Base-by-base conservation (phyloP, 257 asterid genomes). In the Fraxinus anomala region DNA sequence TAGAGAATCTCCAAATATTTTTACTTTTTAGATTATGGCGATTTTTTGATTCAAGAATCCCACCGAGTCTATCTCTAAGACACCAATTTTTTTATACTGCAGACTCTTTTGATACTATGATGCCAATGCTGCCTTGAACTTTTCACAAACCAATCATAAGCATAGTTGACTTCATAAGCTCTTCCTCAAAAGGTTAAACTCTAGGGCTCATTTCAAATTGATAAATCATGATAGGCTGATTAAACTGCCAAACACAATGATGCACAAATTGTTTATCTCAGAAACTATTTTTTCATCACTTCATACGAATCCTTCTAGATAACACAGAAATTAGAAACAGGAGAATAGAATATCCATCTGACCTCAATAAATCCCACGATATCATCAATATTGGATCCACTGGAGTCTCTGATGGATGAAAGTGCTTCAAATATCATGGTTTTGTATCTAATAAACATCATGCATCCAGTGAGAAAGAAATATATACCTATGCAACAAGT, bases 331-430 rank as follows among this genome's bases (percentile, higher is more conserved):
- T 49, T 6, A 14, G 51, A 70, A n/a, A 16, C 74, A 14, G 39
- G 33, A 54, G 70, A 68, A n/a, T 6, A 61, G n/a, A 76, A 33
- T 33, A 33, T 78, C 61, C 65, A 72, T 77, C 90, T 79, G 74
- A 90, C 96, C 96, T 90, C 89, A 77, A 90, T 85, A 73, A 83
- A 89, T 67, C 81, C 83, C 75, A 80, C 61, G 78, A 90, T 87
- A 65, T 87, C 83, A 69, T 80, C 83, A 79, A 86, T 30, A 54
- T 86, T 90, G 75, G 89, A 84, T 84, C 92, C 96, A 76, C 44
- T 80, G 79, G 82, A 74, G 72, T 80, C 87, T 73, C 85, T 86
- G 82, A 86, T 49, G 83, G 86, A 77, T 71, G 89, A 75, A 73
- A 90, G 79, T 73, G 96, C 96, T 77, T 89, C 93, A 75, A 89